phyloP scores from a whole-genome alignment of 805 yeast genomes.

The Candida wancherniae region DNA sequence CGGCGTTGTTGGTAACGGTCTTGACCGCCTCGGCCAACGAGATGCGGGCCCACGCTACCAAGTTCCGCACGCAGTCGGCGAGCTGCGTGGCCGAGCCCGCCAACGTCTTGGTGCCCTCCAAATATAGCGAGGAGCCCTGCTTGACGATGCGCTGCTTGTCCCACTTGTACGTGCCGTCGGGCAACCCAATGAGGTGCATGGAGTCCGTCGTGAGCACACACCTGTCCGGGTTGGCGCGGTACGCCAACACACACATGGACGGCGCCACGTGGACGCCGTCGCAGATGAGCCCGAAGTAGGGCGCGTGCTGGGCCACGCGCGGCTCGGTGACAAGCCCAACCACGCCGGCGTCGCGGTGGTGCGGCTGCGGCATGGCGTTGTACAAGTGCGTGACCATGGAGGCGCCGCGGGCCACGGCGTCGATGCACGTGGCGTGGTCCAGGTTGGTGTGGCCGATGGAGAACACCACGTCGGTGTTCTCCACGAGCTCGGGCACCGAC shows the following conservation, averaged over 20 bases:
- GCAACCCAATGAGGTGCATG: constrained; percentile 51
- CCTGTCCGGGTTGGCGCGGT: constrained; percentile 47
- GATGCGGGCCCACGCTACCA: constrained; percentile 46
- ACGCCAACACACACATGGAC: constrained; percentile 46
- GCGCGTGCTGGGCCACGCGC: constrained; percentile 20
- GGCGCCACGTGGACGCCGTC: constrained; percentile 62
- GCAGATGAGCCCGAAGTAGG: constrained; percentile 51
- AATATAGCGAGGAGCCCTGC: constrained; percentile 41
- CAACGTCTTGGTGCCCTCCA: constrained; percentile 52
- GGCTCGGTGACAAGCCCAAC: constrained; percentile 44
- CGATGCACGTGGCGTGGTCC: constrained; percentile 31
- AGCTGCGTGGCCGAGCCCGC: constrained; percentile 61
- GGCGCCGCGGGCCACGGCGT: constrained; percentile 49
- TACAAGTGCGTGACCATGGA: constrained; percentile 58
- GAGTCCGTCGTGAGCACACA: constrained; percentile 57
- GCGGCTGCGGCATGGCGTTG: constrained; percentile 61
- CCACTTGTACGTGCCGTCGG: constrained; percentile 55
- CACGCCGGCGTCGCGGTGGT: constrained; percentile 55
- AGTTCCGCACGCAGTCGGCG: constrained; percentile 46
- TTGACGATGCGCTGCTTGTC: constrained; percentile 44
- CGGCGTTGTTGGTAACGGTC: constrained; percentile 52
- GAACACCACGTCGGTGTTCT: constrained; percentile 29
- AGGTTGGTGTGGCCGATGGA: constrained; percentile 48
- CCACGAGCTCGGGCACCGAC: constrained; percentile 32
- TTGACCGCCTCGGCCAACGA: constrained; percentile 50